Base-by-base conservation (phyloP, 225 moss, liverwort and hornwort genomes). In the Sphagnum contortum region DNA sequence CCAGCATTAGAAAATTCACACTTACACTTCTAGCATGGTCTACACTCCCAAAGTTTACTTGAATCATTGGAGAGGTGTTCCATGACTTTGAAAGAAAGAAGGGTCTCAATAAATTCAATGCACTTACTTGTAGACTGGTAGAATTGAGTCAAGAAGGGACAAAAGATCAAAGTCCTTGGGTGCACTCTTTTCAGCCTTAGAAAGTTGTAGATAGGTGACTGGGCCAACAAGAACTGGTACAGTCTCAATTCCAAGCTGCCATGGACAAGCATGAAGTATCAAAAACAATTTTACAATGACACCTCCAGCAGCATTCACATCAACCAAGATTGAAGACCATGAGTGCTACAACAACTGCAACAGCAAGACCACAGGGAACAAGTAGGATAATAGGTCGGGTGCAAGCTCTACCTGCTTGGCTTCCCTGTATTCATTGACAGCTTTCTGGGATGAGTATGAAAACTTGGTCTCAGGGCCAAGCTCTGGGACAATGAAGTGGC, bases 401-500 rank as follows among this genome's bases (percentile, higher is more conserved):
- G 29, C 29, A 29, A 29, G 1, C 29, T 45, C 48, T 44, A 92
- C 92, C 86, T 75, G 86, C 73, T 79, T 71, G 0, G 94, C 94
- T 66, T 94, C 94, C 72, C 85, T 87, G 72, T 72, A 94, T 62
- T 94, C 94, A 4, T 76, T 78, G 44, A 87, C 69, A 3, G 70
- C 78, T 71, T 87, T 87, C 63, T 74, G 76, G 2, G 91, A 94
- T 3, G 94, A 83, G 64, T 91, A 86, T 61, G 78, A 65, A 61
- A 94, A 94, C 83, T 94, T 94, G 55, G 89, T 87, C 61, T 73
- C 69, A 0, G 91, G 65, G 9, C 84, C 65, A 56, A 94, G 73
- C 73, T 94, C 94, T 3, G 94, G 91, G 29, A 94, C 94, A 61
- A 94, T 91, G 87, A 74, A 94, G 72, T 94, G 94, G 73, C 93